These are phyloP conservation scores for Imleria badia DNA, from an alignment of 768 basidiomycete species.

Conservation along the genomic window DNA sequence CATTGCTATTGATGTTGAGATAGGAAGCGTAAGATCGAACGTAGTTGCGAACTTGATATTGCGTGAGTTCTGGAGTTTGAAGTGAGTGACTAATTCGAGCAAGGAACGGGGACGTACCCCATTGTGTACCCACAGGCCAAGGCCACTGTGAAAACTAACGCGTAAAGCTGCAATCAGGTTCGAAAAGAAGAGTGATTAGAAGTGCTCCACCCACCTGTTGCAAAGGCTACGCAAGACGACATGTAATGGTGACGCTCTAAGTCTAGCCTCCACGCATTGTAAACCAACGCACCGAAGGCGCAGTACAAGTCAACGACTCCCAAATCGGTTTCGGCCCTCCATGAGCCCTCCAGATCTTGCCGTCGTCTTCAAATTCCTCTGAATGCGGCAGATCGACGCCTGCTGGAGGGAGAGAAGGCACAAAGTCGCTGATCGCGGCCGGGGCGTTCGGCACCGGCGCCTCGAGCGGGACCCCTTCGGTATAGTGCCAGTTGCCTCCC, in stretches of 20 bases:
- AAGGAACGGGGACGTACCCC: constrained; percentile 3
- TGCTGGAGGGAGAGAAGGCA: background rate
- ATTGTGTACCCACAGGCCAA: constrained; percentile 12
- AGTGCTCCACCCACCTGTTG: background rate
- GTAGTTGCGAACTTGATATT: constrained; percentile 36
- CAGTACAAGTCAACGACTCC: background rate
- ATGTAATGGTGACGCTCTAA: background rate
- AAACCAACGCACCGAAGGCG: background rate
- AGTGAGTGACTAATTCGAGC: background rate
- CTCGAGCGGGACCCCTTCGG: background rate
- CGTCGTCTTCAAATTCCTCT: background rate
- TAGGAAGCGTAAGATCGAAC: constrained; percentile 6
- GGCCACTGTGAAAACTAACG: constrained; percentile 12
- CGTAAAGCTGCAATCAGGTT: background rate
- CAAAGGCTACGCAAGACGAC: background rate
- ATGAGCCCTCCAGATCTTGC: background rate
- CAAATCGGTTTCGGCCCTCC: background rate
- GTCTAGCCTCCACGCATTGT: too few relatives aligned
- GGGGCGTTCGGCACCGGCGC: background rate
- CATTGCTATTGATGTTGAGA: constrained; percentile 25
- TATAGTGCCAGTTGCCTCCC: background rate
- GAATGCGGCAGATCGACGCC: background rate
- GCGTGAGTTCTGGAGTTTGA: constrained; percentile 26
- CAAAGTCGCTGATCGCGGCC: background rate
- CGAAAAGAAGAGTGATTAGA: background rate